Conservation (phyloP, 345 rosid species). For the Excoecaria cochinchinensis region DNA sequence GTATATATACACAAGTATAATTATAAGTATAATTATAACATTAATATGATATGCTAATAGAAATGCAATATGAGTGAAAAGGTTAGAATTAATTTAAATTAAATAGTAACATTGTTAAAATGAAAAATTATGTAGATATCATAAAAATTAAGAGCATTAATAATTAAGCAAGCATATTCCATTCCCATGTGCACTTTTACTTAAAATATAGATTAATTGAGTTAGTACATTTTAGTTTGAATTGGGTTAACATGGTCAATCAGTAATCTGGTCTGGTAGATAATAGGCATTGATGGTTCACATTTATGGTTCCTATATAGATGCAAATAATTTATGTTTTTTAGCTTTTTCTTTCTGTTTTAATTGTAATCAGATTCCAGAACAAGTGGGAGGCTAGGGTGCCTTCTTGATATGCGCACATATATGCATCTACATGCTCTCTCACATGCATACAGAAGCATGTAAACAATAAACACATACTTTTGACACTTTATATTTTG, state of each 20-base stretch:
- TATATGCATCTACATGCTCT: neutral
- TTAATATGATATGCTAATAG: neutral
- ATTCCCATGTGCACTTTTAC: neutral
- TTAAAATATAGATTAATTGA: neutral
- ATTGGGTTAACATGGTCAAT: neutral
- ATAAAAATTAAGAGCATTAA: neutral
- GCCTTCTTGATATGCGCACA: neutral
- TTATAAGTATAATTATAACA: neutral
- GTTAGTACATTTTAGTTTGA: constrained; percentile 3
- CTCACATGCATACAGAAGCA: too few relatives aligned
- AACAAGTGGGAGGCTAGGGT: neutral
- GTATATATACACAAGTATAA: too few relatives aligned
- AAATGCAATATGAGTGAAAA: too few relatives aligned
- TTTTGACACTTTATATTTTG: constrained; percentile 12
- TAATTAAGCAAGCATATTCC: too few relatives aligned
- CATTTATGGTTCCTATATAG: neutral
- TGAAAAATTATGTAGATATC: neutral
- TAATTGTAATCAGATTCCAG: neutral
- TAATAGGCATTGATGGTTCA: neutral
- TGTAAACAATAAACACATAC: neutral
- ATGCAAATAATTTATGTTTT: neutral
- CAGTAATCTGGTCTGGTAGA: neutral
- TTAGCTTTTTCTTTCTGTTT: neutral
- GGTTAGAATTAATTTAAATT: neutral
- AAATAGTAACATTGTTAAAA: neutral